A percentile compares a stretch with the other conserved stretches of the same genome.
These are phyloP conservation scores for Hanseniaspora guilliermondii DNA, from an alignment of 805 yeast genomes.

Conservation along the genomic window DNA sequence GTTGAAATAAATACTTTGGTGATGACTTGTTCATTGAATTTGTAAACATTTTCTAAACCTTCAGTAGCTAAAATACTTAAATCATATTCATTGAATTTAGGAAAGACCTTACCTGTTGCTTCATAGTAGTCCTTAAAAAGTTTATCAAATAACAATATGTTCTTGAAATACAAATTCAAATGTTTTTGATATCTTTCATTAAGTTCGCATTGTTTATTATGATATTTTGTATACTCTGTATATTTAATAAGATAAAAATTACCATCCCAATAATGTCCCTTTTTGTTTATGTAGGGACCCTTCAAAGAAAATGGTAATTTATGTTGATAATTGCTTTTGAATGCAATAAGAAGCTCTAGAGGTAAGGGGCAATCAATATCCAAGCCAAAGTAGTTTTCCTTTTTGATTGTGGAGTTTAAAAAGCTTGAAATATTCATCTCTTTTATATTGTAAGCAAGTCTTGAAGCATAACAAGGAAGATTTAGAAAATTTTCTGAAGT, in stretches of 20 bases:
- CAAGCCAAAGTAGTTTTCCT: conserved; percentile 11
- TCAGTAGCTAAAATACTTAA: not conserved
- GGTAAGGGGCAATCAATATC: not conserved
- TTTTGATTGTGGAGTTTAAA: conserved; percentile 6
- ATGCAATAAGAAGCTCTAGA: conserved; percentile 4
- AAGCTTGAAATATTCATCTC: conserved; percentile 10
- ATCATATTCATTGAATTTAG: not conserved
- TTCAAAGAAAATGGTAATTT: not conserved
- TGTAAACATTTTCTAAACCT: not conserved
- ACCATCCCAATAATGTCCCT: conserved; percentile 12
- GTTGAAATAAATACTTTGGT: not conserved
- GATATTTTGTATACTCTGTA: not conserved
- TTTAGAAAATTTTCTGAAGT: conserved; percentile 3
- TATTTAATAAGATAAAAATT: conserved; percentile 1
- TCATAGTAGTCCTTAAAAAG: not conserved
- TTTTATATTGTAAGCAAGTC: conserved; percentile 11
- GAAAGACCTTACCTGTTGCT: not conserved
- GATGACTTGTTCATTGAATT: not conserved
- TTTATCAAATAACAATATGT: not conserved
- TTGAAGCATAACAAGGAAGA: conserved; percentile 7
- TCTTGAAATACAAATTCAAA: conserved; percentile 1
- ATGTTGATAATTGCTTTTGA: conserved; percentile 1
- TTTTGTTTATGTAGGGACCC: not conserved
- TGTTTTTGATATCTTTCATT: not conserved
- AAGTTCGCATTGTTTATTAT: not conserved